Evolutionary conservation across 2,329 filamentous ascomycete species (phyloP).

Genomic region (Aspergillus novoparasiticus): DNA sequence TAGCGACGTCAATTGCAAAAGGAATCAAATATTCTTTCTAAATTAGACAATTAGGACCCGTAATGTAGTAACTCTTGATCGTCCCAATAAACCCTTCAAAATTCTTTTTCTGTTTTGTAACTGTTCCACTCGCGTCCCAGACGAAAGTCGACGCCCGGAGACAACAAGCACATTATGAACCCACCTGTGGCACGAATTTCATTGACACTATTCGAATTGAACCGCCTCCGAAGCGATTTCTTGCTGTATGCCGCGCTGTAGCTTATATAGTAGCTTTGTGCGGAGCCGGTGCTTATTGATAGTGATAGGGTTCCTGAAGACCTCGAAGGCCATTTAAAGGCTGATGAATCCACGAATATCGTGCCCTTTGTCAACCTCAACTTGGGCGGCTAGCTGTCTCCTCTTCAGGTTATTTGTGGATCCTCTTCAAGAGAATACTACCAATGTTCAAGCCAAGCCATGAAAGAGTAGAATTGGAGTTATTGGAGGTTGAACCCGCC

Average conservation of each 20-base stretch:
- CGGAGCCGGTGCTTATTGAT: not conserved
- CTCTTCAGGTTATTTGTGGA: not conserved
- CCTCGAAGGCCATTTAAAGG: not conserved
- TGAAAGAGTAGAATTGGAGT: not conserved
- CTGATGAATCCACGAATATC: not conserved
- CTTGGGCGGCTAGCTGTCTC: not conserved
- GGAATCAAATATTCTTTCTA: too few species aligned
- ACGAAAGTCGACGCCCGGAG: not conserved
- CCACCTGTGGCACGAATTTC: not conserved
- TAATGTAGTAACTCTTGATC: not conserved
- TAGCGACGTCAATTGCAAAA: too few species aligned
- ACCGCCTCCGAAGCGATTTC: not conserved
- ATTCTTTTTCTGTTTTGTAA: not conserved
- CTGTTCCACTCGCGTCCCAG: not conserved
- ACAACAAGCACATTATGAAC: not conserved
- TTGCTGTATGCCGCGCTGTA: not conserved
- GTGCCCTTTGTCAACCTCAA: not conserved
- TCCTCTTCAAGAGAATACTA: not conserved
- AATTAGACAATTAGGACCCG: too few species aligned
- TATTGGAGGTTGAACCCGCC: constrained; percentile 46
- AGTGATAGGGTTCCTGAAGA: not conserved
- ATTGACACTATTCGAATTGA: not conserved
- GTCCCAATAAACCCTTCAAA: not conserved
- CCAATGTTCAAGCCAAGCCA: not conserved
- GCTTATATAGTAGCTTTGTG: not conserved